Evolutionary conservation across 176 grass and related monocot genomes (phyloP), one percentile per base, ranked within the genome.

Genomic region (Carex myosuroides): DNA sequence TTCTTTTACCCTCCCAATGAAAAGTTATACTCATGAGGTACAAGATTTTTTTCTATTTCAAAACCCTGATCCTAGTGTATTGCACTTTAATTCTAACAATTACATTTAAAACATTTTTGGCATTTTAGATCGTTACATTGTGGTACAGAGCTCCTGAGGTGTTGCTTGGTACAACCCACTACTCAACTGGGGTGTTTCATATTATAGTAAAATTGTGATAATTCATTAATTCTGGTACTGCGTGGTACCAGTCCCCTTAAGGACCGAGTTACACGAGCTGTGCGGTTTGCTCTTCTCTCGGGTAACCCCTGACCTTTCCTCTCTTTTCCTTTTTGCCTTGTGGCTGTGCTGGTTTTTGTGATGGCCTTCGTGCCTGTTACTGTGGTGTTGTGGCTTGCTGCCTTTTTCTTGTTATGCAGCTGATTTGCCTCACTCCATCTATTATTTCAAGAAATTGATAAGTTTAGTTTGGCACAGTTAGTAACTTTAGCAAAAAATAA

Each of bases 21-120:
- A 93, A 88, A 93, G 96, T n/a, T 98, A 98, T 74, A 98, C 96
- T 12, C 96, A 95, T 83, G 96, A 98, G 91, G 96, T 98, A 82
- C 26, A 85, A 29, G 8, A 44, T n/a, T 26, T n/a, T 26, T 87
- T 74, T 17, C 5, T 64, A 5, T 1, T 16, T 42, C 50, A 59
- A 32, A 70, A 54, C 1, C 20, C 8, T 68, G 10, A 44, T 54
- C 26, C 2, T 52, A 54, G 46, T 54, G 11, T 53, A 52, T 53
- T 13, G 21, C 46, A 75, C 5, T 75, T 39, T 39, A n/a, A 62
- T 80, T 33, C 16, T 60, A 35, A 64, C 7, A 63, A 14, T 48
- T 80, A 29, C 13, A 12, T 80, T 53, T 55, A 30, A 86, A 48
- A 64, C 4, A 37, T 42, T 50, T 35, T 68, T 65, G 13, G 41